These are phyloP conservation scores for Phaseolus lunatus DNA, from an alignment of 306 rosid species.

Conservation along the genomic window DNA sequence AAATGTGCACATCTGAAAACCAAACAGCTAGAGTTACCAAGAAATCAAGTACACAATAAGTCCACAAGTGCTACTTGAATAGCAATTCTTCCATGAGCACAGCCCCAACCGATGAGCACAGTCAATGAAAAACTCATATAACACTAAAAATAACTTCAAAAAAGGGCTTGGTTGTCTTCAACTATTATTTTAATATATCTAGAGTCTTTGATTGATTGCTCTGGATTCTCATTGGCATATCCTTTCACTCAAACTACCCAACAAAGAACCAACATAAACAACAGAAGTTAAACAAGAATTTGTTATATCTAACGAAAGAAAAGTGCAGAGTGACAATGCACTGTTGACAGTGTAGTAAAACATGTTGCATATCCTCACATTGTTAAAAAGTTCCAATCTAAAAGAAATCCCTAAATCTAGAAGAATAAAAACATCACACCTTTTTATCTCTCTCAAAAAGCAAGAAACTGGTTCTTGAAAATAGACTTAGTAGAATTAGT, in stretches of 20 bases:
- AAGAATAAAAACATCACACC: background rate
- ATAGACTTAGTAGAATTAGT: too few relatives aligned
- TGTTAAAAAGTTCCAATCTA: too few relatives aligned
- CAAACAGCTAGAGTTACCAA: constrained; percentile 28
- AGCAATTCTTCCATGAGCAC: background rate
- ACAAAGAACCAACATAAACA: background rate
- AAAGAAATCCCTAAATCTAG: background rate
- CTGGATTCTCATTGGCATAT: background rate
- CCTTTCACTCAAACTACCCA: constrained; percentile 8
- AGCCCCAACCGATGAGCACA: background rate
- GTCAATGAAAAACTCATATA: background rate
- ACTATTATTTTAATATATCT: background rate
- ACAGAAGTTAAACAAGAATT: background rate
- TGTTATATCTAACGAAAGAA: background rate
- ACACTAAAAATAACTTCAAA: background rate
- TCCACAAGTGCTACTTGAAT: background rate
- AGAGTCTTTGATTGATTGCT: too few relatives aligned
- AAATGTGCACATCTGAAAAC: constrained; percentile 78
- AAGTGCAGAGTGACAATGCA: background rate
- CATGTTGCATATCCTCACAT: background rate
- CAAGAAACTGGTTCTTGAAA: background rate
- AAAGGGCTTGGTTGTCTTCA: background rate
- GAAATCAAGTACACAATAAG: constrained; percentile 16
- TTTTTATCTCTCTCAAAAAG: background rate
- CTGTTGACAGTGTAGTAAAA: background rate